Percentiles rank a stretch among this genome's conserved stretches.
Evolutionary conservation across 805 yeast genomes (phyloP).

Genomic region (Cyberlindnera euphorbiae): DNA sequence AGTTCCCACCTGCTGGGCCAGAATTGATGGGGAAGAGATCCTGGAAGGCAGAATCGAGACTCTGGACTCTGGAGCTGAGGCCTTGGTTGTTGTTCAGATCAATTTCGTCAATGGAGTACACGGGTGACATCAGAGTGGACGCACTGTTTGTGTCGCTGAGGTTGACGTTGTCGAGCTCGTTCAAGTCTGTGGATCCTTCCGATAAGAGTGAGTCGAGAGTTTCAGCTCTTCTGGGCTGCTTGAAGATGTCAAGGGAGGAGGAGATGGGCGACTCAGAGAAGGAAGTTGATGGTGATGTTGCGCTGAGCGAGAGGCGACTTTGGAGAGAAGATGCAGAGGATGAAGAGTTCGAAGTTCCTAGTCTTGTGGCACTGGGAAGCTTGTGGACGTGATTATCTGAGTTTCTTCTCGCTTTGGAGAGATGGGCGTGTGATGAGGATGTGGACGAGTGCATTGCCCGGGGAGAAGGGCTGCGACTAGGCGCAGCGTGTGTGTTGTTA

Average conservation of each 20-base stretch:
- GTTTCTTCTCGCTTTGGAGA: constrained; percentile 14
- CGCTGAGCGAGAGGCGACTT: constrained; percentile 11
- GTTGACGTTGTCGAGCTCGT: constrained; percentile 12
- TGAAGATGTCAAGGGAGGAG: constrained; percentile 16
- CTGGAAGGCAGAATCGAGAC: constrained; percentile 6
- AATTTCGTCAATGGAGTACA: constrained; percentile 13
- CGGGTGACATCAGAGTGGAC: constrained; percentile 19
- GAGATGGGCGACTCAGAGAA: constrained; percentile 13
- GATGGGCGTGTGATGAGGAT: constrained; percentile 7
- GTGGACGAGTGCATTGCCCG: no score
- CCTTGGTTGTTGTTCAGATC: not conserved
- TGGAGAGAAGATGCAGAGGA: constrained; percentile 17
- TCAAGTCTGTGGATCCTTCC: constrained; percentile 3
- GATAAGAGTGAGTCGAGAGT: constrained; percentile 13
- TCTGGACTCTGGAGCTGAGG: not conserved
- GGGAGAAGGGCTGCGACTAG: constrained; percentile 15
- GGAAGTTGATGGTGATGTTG: constrained; percentile 10
- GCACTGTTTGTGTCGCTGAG: constrained; percentile 16
- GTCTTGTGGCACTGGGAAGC: not conserved
- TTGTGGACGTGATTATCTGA: constrained; percentile 22
- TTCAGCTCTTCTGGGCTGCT: constrained; percentile 8
- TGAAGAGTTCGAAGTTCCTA: not conserved
- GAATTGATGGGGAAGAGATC: constrained; percentile 6
- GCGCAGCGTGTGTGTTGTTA: not conserved
- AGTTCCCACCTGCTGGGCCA: no score